These are phyloP conservation scores for Coccomyxa sp. DNA, from an alignment of 139 green algal species.

Conservation along the genomic window DNA sequence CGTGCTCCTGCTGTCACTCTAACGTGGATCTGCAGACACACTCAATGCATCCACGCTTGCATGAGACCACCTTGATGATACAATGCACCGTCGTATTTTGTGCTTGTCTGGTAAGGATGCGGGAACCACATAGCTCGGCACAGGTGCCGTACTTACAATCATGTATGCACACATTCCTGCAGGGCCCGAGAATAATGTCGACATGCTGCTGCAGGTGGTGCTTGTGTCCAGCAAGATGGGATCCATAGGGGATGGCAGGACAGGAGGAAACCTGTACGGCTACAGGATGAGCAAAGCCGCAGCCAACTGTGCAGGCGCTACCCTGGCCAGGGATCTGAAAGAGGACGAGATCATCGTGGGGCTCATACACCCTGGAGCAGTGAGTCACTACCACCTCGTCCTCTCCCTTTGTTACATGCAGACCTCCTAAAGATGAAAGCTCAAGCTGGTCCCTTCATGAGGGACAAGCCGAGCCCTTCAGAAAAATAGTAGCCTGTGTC, in stretches of 20 bases:
- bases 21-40: too few species aligned
- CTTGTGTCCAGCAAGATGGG: constrained; percentile 50
- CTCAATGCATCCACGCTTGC: too few species aligned
- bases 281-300: constrained; percentile 62
- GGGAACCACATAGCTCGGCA: too few species aligned
- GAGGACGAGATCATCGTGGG: constrained; percentile 35
- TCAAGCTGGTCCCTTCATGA: too few species aligned
- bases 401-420: background rate
- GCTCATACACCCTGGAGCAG: constrained; percentile 49
- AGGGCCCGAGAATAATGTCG: too few species aligned
- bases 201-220: constrained; percentile 19
- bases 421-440: too few species aligned
- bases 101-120: background rate
- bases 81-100: background rate
- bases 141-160: too few species aligned
- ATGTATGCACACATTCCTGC: too few species aligned
- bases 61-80: too few species aligned
- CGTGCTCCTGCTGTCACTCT: too few species aligned
- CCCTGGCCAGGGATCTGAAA: constrained; percentile 48
- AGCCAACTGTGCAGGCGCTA: constrained; percentile 46
- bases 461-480: too few species aligned
- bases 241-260: constrained; percentile 24
- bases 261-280: constrained; percentile 29
- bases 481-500: too few species aligned
- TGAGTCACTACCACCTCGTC: constrained; percentile 10